These are phyloP conservation scores for Penicillium thymicola DNA, from an alignment of 2,329 filamentous ascomycete species.

Conservation along the genomic window DNA sequence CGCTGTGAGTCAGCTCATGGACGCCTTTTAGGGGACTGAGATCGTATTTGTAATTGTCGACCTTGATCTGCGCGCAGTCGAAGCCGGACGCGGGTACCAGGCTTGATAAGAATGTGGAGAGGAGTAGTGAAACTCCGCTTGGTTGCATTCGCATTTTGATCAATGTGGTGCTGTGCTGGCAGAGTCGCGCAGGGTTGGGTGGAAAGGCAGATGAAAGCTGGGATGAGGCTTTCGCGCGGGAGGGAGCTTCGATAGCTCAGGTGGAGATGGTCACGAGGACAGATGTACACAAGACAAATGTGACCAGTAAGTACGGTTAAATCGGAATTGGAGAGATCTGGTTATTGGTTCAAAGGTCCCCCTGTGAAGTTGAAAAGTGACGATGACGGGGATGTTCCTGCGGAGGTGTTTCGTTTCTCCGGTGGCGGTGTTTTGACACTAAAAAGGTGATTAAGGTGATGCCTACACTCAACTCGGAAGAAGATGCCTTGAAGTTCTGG, in stretches of 20 bases:
- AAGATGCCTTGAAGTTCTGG: background rate
- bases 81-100: slow-evolving; percentile 33
- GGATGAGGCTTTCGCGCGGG: slow-evolving; percentile 3
- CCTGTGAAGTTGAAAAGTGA: slow-evolving; percentile 10
- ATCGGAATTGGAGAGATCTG: background rate
- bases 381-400: slow-evolving; percentile 13
- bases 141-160: slow-evolving; percentile 36
- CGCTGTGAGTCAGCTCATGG: slow-evolving; percentile 34
- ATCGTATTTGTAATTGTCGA: slow-evolving; percentile 40
- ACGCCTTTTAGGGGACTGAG: slow-evolving; percentile 38
- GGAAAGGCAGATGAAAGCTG: slow-evolving; percentile 2
- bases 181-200: background rate
- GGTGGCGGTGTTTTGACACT: slow-evolving; percentile 12
- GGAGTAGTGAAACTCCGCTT: slow-evolving; percentile 21
- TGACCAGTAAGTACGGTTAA: background rate
- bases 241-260: slow-evolving; percentile 9
- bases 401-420: slow-evolving; percentile 32
- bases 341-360: background rate
- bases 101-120: slow-evolving; percentile 28
- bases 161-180: background rate
- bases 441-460: background rate
- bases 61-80: slow-evolving; percentile 38
- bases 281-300: background rate
- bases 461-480: background rate
- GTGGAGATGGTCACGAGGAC: slow-evolving; percentile 4